Conservation (phyloP, 257 asterid species). For the Solanum piurae region DNA sequence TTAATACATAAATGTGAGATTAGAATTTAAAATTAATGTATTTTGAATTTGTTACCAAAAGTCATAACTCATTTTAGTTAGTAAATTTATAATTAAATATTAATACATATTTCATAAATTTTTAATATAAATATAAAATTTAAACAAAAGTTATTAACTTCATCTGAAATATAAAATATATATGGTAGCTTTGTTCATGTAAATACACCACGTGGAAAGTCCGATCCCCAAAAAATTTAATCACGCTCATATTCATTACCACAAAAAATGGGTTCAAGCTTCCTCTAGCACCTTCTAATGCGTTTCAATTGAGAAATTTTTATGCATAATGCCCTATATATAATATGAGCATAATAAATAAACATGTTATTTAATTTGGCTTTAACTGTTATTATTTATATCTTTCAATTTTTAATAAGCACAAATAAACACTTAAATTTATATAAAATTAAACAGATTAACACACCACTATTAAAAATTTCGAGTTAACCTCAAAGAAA, state of each 20-base stretch:
- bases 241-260: background rate
- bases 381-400: no score
- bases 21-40: no score
- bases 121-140: no score
- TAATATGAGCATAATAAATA: no score
- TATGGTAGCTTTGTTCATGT: background rate
- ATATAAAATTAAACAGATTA: no score
- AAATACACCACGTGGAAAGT: background rate
- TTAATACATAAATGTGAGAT: background rate
- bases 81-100: no score
- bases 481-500: background rate
- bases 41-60: no score
- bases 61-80: background rate
- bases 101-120: no score
- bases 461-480: background rate
- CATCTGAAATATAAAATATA: background rate
- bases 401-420: fast-evolving
- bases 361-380: no score
- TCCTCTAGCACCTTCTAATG: background rate
- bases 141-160: background rate
- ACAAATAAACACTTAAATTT: no score
- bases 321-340: background rate
- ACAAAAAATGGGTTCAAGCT: background rate
- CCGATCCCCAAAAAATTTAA: background rate
- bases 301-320: background rate